Evolutionary conservation across 208 protist genomes (phyloP).

Genomic region (Leishmania gerbilli): DNA sequence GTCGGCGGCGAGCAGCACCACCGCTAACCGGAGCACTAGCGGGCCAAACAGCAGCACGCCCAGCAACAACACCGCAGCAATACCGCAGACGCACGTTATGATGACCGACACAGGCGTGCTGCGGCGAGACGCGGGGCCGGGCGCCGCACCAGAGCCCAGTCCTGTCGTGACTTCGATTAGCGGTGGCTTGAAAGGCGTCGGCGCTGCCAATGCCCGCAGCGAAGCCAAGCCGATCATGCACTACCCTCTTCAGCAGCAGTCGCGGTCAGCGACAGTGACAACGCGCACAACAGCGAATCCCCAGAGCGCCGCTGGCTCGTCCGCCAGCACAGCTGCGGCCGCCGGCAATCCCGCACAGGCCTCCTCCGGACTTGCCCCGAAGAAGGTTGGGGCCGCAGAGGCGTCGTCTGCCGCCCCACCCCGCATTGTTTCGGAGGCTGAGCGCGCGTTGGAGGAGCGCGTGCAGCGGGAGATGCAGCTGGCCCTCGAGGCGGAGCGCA

Average conservation of each 20-base stretch:
- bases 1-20: neutral
- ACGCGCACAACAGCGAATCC: neutral
- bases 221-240: conserved; percentile 9
- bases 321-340: neutral
- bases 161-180: neutral
- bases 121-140: conserved; percentile 7
- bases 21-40: neutral
- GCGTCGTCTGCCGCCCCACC: neutral
- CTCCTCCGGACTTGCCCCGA: neutral
- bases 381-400: neutral
- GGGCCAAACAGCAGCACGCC: neutral
- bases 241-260: conserved; percentile 6
- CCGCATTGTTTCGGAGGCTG: conserved; percentile 76
- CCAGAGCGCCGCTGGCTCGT: neutral
- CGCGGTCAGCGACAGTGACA: neutral
- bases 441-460: conserved; percentile 68
- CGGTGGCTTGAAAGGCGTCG: neutral
- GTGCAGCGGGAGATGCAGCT: conserved; percentile 58
- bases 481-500: conserved; percentile 44
- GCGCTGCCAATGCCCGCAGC: neutral
- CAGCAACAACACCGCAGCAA: neutral
- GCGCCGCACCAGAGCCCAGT: neutral
- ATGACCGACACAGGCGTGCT: conserved; percentile 25
- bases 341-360: neutral
- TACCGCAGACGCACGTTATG: conserved; percentile 26